Evolutionary conservation across 2,329 filamentous ascomycete species (phyloP).

Genomic region (Arthrocladium fulminans): DNA sequence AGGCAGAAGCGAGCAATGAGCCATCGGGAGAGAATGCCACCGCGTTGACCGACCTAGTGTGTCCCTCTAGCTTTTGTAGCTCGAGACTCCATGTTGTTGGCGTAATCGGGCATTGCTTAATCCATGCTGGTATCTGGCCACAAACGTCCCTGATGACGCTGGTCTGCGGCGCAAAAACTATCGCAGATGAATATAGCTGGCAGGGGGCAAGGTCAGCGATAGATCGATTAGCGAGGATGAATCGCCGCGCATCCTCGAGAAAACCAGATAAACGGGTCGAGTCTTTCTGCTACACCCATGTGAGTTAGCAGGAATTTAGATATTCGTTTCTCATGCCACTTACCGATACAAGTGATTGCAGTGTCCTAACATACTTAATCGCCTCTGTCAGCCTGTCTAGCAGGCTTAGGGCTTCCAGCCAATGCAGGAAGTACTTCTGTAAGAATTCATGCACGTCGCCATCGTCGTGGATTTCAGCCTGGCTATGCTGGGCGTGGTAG

Average conservation of each 20-base stretch:
- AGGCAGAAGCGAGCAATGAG: constrained; percentile 17
- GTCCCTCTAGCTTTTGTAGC: constrained; percentile 21
- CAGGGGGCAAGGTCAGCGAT: constrained; percentile 28
- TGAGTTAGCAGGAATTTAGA: background rate
- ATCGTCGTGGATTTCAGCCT: constrained; percentile 1
- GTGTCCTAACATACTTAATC: constrained; percentile 14
- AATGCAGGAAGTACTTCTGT: constrained; percentile 22
- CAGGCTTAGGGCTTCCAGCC: constrained; percentile 25
- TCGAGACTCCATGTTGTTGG: constrained; percentile 17
- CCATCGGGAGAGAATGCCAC: constrained; percentile 21
- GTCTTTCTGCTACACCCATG: constrained; percentile 9
- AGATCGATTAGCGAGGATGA: constrained; percentile 25
- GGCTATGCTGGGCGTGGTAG: constrained; percentile 21
- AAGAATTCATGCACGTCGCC: constrained; percentile 15
- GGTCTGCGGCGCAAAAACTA: constrained; percentile 26
- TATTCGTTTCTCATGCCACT: constrained; percentile 1
- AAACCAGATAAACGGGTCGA: constrained; percentile 18
- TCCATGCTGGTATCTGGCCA: constrained; percentile 16
- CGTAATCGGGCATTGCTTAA: constrained; percentile 6
- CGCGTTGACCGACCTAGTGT: constrained; percentile 11
- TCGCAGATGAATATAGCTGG: constrained; percentile 29
- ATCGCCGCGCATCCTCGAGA: constrained; percentile 26
- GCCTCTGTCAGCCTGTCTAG: constrained; percentile 19
- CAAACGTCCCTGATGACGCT: constrained; percentile 25
- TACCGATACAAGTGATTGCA: constrained; percentile 15